These are phyloP conservation scores for Psilocybe mexicana DNA, from an alignment of 1,284 basidiomycete species.

Conservation along the genomic window DNA sequence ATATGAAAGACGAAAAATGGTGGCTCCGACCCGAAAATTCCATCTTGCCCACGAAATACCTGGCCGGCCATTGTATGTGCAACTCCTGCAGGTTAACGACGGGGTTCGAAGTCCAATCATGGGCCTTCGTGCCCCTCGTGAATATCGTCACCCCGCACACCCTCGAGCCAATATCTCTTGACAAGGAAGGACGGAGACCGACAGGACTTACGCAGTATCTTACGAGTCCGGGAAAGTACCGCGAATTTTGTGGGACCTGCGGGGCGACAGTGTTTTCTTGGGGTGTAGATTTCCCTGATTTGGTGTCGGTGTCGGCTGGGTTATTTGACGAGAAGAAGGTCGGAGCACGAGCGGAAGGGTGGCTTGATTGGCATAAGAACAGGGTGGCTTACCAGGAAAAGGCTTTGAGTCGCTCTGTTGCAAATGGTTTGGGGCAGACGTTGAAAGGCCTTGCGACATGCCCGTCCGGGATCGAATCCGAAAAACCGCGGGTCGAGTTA, in stretches of 20 bases:
- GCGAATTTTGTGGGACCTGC: constrained; percentile 34
- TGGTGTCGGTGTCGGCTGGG: constrained; percentile 32
- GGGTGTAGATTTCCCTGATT: constrained; percentile 28
- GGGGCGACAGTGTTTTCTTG: constrained; percentile 36
- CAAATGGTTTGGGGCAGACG: constrained; percentile 21
- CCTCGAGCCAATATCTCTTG: constrained; percentile 19
- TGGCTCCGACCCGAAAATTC: constrained; percentile 28
- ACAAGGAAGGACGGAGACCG: constrained; percentile 19
- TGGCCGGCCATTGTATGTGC: constrained; percentile 36
- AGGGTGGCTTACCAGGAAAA: constrained; percentile 32
- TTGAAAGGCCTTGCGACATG: constrained; percentile 4
- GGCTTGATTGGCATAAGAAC: constrained; percentile 33
- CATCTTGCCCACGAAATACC: constrained; percentile 27
- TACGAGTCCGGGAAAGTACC: constrained; percentile 29
- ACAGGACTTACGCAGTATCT: constrained; percentile 29
- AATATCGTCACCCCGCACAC: constrained; percentile 29
- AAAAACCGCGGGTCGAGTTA: too few relatives aligned
- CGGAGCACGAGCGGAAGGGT: constrained; percentile 31
- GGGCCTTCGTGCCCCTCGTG: constrained; percentile 31
- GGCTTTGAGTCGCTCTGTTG: constrained; percentile 21
- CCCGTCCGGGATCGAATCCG: too few relatives aligned
- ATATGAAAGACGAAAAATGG: constrained; percentile 34
- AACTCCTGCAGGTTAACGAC: constrained; percentile 30
- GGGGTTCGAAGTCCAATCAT: constrained; percentile 33
- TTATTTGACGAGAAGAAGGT: constrained; percentile 29